A percentile compares a stretch with the other conserved stretches of the same genome.
Evolutionary conservation across 2,329 filamentous ascomycete species (phyloP).

Genomic region (Aureobasidium sp.): DNA sequence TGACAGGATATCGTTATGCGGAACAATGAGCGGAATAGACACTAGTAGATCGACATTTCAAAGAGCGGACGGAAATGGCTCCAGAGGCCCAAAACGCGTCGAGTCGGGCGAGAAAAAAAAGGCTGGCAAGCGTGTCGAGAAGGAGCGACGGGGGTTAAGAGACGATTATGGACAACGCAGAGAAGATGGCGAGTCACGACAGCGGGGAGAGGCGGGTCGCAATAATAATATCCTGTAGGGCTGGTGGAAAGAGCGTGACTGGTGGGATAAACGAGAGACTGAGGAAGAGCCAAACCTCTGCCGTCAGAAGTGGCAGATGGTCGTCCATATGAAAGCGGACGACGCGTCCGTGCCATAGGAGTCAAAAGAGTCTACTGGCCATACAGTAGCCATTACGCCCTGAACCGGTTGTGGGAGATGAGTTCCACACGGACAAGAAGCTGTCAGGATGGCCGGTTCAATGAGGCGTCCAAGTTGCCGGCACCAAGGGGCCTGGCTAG

Average conservation of each 20-base stretch:
- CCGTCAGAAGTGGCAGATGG: conserved; percentile 4
- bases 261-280: conserved; percentile 11
- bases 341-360: conserved; percentile 14
- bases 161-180: conserved; percentile 6
- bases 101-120: conserved; percentile 10
- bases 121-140: conserved; percentile 8
- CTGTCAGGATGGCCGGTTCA: conserved; percentile 12
- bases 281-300: conserved; percentile 6
- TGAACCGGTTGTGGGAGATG: conserved; percentile 16
- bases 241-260: conserved; percentile 8
- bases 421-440: conserved; percentile 12
- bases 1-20: conserved; percentile 13
- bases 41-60: conserved; percentile 17
- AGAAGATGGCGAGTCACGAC: conserved; percentile 10
- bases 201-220: conserved; percentile 10
- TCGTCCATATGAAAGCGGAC: conserved; percentile 5
- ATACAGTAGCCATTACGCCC: conserved; percentile 15
- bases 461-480: conserved; percentile 9
- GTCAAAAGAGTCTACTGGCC: conserved; percentile 12
- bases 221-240: neutral
- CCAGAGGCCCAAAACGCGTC: conserved; percentile 3
- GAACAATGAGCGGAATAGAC: conserved; percentile 10
- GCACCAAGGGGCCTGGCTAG: conserved; percentile 11
- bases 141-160: conserved; percentile 3
- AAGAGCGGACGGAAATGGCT: conserved; percentile 6